Percentiles rank a stretch among this genome's conserved stretches.
Evolutionary conservation across 1,284 basidiomycete genomes (phyloP).

Genomic region (Kalmanozyma brasiliensis): DNA sequence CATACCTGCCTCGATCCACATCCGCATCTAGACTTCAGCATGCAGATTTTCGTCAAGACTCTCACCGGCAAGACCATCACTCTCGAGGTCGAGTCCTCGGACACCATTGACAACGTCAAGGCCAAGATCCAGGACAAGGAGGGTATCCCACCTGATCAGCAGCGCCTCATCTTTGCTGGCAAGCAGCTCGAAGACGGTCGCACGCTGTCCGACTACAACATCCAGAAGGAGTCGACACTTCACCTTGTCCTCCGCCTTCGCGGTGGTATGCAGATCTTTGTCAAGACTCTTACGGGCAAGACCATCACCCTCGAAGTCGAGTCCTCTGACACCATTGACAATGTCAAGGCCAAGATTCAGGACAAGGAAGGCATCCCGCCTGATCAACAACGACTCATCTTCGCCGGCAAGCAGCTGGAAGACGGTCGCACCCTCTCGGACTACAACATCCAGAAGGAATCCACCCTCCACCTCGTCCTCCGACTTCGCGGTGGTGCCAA

Average conservation of each 20-base stretch:
- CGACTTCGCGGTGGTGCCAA: slow-evolving; percentile 67
- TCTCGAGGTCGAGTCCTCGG: slow-evolving; percentile 67
- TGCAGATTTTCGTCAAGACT: slow-evolving; percentile 59
- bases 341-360: slow-evolving; percentile 71
- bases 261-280: slow-evolving; percentile 73
- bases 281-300: slow-evolving; percentile 89
- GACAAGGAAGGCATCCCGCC: slow-evolving; percentile 69
- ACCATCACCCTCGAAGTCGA: slow-evolving; percentile 95
- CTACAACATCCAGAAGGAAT: slow-evolving; percentile 69
- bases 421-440: slow-evolving; percentile 70
- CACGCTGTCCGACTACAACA: slow-evolving; percentile 73
- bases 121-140: slow-evolving; percentile 68
- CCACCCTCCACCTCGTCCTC: slow-evolving; percentile 63
- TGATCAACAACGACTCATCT: slow-evolving; percentile 71
- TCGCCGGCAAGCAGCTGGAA: slow-evolving; percentile 71
- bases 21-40: slow-evolving; percentile 17
- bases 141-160: slow-evolving; percentile 65
- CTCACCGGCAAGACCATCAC: slow-evolving; percentile 69
- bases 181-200: slow-evolving; percentile 66
- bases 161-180: slow-evolving; percentile 65
- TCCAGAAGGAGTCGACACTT: slow-evolving; percentile 98
- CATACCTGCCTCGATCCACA: slow-evolving; percentile 2
- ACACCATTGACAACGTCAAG: slow-evolving; percentile 76
- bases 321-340: slow-evolving; percentile 91
- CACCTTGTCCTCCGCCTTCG: slow-evolving; percentile 90